Evolutionary conservation across 495 filamentous ascomycete genomes (phyloP).

Genomic region (Xylaria curta): DNA sequence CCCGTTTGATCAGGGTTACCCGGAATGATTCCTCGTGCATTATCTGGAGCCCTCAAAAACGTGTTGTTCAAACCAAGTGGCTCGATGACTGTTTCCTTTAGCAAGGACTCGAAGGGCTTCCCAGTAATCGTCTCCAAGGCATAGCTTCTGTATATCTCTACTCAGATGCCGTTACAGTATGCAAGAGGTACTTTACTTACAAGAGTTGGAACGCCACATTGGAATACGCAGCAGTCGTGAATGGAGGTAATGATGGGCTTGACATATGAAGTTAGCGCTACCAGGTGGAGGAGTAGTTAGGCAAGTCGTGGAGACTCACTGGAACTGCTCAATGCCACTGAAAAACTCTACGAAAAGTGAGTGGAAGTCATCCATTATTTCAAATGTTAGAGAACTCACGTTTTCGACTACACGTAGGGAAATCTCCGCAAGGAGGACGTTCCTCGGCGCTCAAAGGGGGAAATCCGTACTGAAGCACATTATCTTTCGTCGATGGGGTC

Average conservation of each 20-base stretch:
- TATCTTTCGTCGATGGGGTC: constrained; percentile 39
- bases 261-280: neutral
- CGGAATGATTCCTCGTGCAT: constrained; percentile 45
- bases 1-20: constrained; percentile 37
- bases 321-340: constrained; percentile 39
- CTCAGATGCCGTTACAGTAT: neutral
- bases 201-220: constrained; percentile 53
- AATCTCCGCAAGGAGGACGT: constrained; percentile 52
- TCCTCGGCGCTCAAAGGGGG: constrained; percentile 50
- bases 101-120: constrained; percentile 43
- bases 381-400: constrained; percentile 35
- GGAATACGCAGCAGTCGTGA: constrained; percentile 47
- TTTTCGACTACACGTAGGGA: constrained; percentile 43
- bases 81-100: constrained; percentile 48
- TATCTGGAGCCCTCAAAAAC: constrained; percentile 41
- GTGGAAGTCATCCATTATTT: neutral
- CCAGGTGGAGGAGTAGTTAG: neutral
- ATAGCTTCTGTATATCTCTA: constrained; percentile 39
- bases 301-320: constrained; percentile 25
- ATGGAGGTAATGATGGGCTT: constrained; percentile 45
- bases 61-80: constrained; percentile 55
- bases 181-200: constrained; percentile 20
- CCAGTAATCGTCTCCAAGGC: constrained; percentile 50
- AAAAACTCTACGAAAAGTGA: constrained; percentile 46
- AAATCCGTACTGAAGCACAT: constrained; percentile 44